phyloP scores from a whole-genome alignment of 2,329 filamentous ascomycete species.

The Orbilia ellipsospora region DNA sequence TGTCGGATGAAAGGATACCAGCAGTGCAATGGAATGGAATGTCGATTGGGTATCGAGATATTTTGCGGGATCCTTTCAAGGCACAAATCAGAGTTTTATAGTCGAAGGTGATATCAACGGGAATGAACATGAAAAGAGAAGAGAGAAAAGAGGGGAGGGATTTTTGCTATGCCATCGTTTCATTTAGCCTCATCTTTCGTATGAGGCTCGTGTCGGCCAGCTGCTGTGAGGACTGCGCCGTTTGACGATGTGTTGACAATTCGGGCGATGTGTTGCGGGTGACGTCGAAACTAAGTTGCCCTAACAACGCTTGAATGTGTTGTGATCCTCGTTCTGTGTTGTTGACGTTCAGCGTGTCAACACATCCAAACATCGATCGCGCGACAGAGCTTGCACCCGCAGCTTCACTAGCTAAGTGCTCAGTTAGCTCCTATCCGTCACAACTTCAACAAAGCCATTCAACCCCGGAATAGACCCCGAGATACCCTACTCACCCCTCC shows the following conservation, averaged over 20 bases:
- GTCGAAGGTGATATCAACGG: too few species aligned
- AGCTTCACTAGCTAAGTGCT: neutral
- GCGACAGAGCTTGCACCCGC: constrained; percentile 7
- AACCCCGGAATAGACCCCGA: neutral
- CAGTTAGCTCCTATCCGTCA: neutral
- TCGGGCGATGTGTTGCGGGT: constrained; percentile 19
- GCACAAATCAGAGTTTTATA: neutral
- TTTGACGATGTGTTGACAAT: constrained; percentile 51
- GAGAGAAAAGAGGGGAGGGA: constrained; percentile 3
- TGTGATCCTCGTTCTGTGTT: constrained; percentile 37
- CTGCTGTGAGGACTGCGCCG: neutral
- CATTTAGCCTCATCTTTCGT: constrained; percentile 1
- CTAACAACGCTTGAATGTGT: constrained; percentile 42
- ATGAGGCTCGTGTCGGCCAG: constrained; percentile 13
- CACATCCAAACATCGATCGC: constrained; percentile 11
- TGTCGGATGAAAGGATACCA: neutral
- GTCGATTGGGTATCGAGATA: too few species aligned
- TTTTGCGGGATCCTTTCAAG: neutral
- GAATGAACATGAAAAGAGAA: too few species aligned
- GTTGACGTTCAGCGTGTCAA: constrained; percentile 33
- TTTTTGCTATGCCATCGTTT: constrained; percentile 1
- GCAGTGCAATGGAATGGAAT: too few species aligned
- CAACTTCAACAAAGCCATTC: neutral
- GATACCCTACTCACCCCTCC: neutral
- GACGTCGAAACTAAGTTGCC: constrained; percentile 51